Evolutionary conservation across 192 early-diverging fungal genomes (phyloP).

Genomic region (Backusella liffmaniae): DNA sequence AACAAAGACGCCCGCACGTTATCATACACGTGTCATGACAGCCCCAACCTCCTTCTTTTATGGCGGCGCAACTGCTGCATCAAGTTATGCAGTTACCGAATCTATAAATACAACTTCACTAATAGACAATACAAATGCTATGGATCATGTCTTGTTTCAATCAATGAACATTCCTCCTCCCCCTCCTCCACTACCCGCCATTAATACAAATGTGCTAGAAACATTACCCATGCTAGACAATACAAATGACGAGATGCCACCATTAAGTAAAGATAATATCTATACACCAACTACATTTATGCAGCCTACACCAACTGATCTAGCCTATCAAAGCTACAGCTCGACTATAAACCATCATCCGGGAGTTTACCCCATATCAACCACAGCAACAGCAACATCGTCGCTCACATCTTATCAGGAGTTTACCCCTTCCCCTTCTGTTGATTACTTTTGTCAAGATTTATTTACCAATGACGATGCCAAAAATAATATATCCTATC

Average conservation of each 20-base stretch:
- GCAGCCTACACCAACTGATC: background rate
- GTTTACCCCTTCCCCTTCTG: background rate
- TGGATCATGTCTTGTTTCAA: background rate
- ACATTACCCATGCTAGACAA: background rate
- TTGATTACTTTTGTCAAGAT: constrained; percentile 1
- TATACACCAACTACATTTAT: background rate
- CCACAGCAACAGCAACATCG: background rate
- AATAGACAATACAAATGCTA: background rate
- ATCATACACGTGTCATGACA: constrained; percentile 12
- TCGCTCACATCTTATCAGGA: background rate
- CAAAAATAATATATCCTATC: background rate
- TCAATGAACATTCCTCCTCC: background rate
- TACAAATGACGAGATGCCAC: background rate
- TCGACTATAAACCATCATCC: background rate
- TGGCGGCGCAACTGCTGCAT: background rate
- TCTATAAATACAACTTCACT: constrained; percentile 4
- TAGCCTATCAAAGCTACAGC: background rate
- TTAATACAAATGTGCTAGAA: background rate
- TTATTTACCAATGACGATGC: background rate
- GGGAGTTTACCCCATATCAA: background rate
- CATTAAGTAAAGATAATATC: background rate
- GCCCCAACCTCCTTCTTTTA: constrained; percentile 10
- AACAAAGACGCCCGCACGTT: constrained; percentile 12
- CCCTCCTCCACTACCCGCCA: background rate
- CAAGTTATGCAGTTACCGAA: constrained; percentile 3